Conservation (phyloP, 441 rosid species). For the Lepidium campestre region DNA sequence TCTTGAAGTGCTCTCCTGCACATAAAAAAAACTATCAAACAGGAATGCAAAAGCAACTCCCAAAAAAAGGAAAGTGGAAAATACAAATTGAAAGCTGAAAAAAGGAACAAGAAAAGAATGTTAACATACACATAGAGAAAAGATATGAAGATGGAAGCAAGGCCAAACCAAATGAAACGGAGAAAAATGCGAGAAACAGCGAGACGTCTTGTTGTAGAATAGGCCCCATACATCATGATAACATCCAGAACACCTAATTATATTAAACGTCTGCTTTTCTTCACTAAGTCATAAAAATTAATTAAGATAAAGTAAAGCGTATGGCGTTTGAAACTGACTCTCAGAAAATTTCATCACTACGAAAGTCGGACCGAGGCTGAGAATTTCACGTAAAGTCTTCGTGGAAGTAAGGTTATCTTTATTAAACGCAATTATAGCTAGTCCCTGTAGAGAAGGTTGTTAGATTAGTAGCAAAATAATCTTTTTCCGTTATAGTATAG, state of each 20-base stretch:
- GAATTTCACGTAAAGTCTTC: slow-evolving; percentile 56
- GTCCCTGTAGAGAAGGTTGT: slow-evolving; percentile 50
- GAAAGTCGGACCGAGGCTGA: slow-evolving; percentile 97
- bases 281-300: slow-evolving; percentile 1
- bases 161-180: slow-evolving; percentile 80
- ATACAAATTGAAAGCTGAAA: slow-evolving; percentile 11
- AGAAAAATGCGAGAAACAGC: slow-evolving; percentile 86
- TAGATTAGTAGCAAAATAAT: slow-evolving; percentile 12
- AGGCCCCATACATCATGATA: slow-evolving; percentile 97
- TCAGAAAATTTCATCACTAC: slow-evolving; percentile 88
- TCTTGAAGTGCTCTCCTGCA: slow-evolving; percentile 77
- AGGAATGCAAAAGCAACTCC: neutral
- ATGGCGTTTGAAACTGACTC: slow-evolving; percentile 45
- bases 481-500: neutral
- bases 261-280: slow-evolving; percentile 20
- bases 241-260: slow-evolving; percentile 81
- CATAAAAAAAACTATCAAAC: slow-evolving; percentile 10
- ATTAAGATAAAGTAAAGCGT: neutral
- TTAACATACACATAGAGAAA: slow-evolving; percentile 91
- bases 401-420: slow-evolving; percentile 38
- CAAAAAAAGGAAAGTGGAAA: slow-evolving; percentile 3
- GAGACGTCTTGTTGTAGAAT: slow-evolving; percentile 72
- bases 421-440: slow-evolving; percentile 86
- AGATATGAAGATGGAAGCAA: slow-evolving; percentile 71
- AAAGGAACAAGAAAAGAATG: slow-evolving; percentile 1